Percentiles rank a stretch among this genome's conserved stretches.
phyloP scores from a whole-genome alignment of 352 stramenopile species.

The Pythium aphanidermatum region DNA sequence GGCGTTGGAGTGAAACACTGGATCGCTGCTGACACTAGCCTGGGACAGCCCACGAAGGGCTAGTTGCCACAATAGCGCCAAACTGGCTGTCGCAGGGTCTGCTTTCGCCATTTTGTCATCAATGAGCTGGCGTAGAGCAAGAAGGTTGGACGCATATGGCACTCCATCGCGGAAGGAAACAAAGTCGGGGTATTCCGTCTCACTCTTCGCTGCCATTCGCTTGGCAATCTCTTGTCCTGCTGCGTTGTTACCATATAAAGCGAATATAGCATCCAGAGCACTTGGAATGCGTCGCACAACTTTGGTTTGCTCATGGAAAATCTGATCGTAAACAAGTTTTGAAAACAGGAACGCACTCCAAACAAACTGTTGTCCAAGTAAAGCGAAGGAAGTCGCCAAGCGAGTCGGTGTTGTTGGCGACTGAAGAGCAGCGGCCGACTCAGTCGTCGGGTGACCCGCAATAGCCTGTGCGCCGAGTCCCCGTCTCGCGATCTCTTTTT shows the following conservation, averaged over 20 bases:
- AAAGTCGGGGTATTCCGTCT: slow-evolving; percentile 2
- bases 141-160: slow-evolving; percentile 18
- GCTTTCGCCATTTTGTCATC: not conserved
- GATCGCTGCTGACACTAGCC: not conserved
- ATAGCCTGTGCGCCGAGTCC: slow-evolving; percentile 14
- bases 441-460: slow-evolving; percentile 8
- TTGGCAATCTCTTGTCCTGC: slow-evolving; percentile 9
- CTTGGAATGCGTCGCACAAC: slow-evolving; percentile 16
- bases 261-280: slow-evolving; percentile 19
- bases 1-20: slow-evolving; percentile 15
- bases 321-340: slow-evolving; percentile 21
- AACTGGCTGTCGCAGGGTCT: slow-evolving; percentile 10
- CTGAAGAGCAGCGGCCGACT: not conserved
- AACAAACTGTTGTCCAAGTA: slow-evolving; percentile 23
- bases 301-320: slow-evolving; percentile 8
- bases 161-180: slow-evolving; percentile 20
- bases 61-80: slow-evolving; percentile 17
- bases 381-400: slow-evolving; percentile 13
- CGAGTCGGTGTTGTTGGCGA: slow-evolving; percentile 1
- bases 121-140: slow-evolving; percentile 12
- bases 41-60: slow-evolving; percentile 19
- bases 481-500: slow-evolving; percentile 11
- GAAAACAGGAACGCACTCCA: slow-evolving; percentile 28
- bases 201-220: slow-evolving; percentile 6
- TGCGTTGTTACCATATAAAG: slow-evolving; percentile 16